Evolutionary conservation across 306 rosid species (phyloP).

Genomic region (Medicago ruthenica): DNA sequence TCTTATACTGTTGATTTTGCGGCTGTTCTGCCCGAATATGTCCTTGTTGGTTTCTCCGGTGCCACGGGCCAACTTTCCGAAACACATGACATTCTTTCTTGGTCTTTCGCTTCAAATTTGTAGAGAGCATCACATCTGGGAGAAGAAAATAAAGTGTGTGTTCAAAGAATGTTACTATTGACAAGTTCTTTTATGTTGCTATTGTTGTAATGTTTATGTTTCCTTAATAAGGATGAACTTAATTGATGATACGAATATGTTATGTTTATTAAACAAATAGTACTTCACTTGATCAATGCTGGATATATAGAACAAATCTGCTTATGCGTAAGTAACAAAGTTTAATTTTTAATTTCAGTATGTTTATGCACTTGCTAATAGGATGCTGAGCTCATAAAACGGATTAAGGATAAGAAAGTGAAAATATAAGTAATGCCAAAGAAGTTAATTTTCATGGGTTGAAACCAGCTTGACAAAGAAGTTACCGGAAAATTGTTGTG

Average conservation of each 20-base stretch:
- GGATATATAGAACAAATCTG: no score
- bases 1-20: slow-evolving; percentile 18
- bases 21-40: slow-evolving; percentile 26
- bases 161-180: background rate
- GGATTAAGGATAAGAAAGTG: no score
- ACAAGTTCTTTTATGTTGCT: background rate
- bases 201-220: background rate
- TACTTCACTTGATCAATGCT: background rate
- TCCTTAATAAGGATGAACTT: background rate
- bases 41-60: slow-evolving; percentile 39
- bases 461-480: no score
- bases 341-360: no score
- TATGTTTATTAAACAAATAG: background rate
- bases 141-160: background rate
- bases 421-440: no score
- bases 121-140: background rate
- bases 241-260: background rate
- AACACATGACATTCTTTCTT: slow-evolving; percentile 46
- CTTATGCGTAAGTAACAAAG: no score
- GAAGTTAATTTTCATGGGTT: no score
- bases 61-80: slow-evolving; percentile 42
- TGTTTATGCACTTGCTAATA: no score
- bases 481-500: no score
- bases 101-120: slow-evolving; percentile 35
- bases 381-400: no score